Evolutionary conservation across 345 rosid species (phyloP), one percentile per base, ranked within the genome.

Genomic region (Melastoma malabathricum): DNA sequence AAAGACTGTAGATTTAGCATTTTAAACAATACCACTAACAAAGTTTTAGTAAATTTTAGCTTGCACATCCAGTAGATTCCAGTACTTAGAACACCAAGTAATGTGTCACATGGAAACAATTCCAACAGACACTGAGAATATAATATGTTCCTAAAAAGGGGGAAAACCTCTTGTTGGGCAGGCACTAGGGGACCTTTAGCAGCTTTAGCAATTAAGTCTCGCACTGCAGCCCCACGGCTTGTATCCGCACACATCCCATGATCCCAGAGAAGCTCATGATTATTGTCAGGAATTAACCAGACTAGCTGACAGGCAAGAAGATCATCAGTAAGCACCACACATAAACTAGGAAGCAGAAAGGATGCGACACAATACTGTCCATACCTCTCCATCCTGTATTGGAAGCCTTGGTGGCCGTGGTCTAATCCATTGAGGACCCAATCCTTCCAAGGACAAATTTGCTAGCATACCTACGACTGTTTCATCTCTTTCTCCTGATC

Each of bases 181-280:
- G 94, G 98, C 31, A 78, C 77, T 50, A 92, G 75, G 45, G 95
- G 69, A 56, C 83, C 89, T 78, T 78, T 84, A 59, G 82, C 63
- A 64, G 95, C 97, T 75, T 83, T 84, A 43, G 75, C 72, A 71
- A 92, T 84, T 57, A 84, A 69, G 75, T 83, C 95, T 58, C 86
- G 79, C 44, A 92, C 85, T 18, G 86, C 84, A 43, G 90, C 88
- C 47, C 90, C 95, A 72, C 84, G 81, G 77, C 97, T 84, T 17
- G 95, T 88, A 78, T 92, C 95, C 56, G 94, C 98, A 77, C 99
- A 92, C 97, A 92, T 92, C 47, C 90, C 81, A 50, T 79, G 77
- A 59, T 92, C 99, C 99, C 99, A 92, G 27, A 81, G 63, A 69
- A 92, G 95, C 78, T 92, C 99, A 56, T 88, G 95, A 60, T 66